Evolutionary conservation across 176 grass and related monocot genomes (phyloP).

Genomic region (Aegilops tauschii): DNA sequence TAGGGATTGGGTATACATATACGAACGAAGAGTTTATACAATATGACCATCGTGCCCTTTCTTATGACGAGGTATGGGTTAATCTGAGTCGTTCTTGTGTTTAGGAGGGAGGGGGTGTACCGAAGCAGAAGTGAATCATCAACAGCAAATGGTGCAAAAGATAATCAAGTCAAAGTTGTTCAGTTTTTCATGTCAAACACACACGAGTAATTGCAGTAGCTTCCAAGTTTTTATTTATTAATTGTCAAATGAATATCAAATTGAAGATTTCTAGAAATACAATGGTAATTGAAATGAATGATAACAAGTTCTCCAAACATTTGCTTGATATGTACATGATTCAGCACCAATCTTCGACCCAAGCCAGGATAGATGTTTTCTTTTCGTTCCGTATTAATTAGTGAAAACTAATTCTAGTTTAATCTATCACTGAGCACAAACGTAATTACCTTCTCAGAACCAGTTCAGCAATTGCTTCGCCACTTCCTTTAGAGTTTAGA

Average conservation of each 20-base stretch:
- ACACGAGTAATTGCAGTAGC: neutral
- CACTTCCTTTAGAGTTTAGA: neutral
- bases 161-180: too few species aligned
- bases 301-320: neutral
- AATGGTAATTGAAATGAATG: neutral
- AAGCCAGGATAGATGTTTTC: neutral
- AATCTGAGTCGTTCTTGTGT: too few species aligned
- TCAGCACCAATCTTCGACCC: neutral
- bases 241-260: too few species aligned
- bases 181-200: too few species aligned
- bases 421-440: neutral
- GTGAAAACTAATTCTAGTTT: neutral
- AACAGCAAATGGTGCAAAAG: too few species aligned
- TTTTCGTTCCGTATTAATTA: neutral
- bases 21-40: too few species aligned
- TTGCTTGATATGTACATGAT: neutral
- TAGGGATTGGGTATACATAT: too few species aligned
- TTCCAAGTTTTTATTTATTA: neutral
- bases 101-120: too few species aligned
- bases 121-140: too few species aligned
- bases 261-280: neutral
- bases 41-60: too few species aligned
- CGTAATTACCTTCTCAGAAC: neutral
- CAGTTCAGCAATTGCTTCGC: neutral
- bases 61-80: too few species aligned